Evolutionary conservation across 2,329 filamentous ascomycete genomes (phyloP), one percentile per base, ranked within the genome.

Genomic region (Paraconiothyrium sp.): DNA sequence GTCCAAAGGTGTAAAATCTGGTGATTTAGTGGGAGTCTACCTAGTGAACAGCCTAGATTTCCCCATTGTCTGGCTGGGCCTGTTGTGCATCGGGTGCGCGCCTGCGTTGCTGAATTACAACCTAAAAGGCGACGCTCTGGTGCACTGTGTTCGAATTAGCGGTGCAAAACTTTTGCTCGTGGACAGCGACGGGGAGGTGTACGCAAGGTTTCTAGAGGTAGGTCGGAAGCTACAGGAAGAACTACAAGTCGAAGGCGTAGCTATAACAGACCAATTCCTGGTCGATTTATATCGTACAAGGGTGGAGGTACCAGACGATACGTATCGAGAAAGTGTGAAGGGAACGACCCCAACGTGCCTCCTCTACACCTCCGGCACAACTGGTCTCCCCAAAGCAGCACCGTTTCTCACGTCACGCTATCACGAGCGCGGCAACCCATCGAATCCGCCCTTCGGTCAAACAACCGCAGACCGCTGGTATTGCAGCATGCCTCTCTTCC

Each of bases 351-450:
- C 90, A 0, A 83, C 85, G 59, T 86, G 84, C 35, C 76, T 93
- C 22, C 86, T 93, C 60, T 93, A 92, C 73, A 93, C 91, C 0
- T 88, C 87, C 57, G 91, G 91, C 24, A 93, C 91, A 0, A 93
- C 91, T 0, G 91, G 91, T 0, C 73, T 92, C 60, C 90, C 91
- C 2, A 93, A 93, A 74, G 74, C 67, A 8, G 69, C 69, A 8
- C 73, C 72, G 41, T 76, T 72, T 56, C 71, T 67, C 51, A 63
- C 74, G 4, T 67, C 57, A 11, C 70, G 73, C 22, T 75, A 65
- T 55, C 71, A 76, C 39, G 72, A 73, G 1, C 67, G 80, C 4
- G 74, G 80, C 3, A 67, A 69, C 34, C 67, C 79, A 1, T 75
- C 80, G 0, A 72, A 74, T 7, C 66, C 72, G 1, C 63, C 72